A percentile compares a stretch with the other conserved stretches of the same genome.
These are phyloP conservation scores for Eucalyptus decipiens DNA, from an alignment of 345 rosid genomes.

Conservation along the genomic window DNA sequence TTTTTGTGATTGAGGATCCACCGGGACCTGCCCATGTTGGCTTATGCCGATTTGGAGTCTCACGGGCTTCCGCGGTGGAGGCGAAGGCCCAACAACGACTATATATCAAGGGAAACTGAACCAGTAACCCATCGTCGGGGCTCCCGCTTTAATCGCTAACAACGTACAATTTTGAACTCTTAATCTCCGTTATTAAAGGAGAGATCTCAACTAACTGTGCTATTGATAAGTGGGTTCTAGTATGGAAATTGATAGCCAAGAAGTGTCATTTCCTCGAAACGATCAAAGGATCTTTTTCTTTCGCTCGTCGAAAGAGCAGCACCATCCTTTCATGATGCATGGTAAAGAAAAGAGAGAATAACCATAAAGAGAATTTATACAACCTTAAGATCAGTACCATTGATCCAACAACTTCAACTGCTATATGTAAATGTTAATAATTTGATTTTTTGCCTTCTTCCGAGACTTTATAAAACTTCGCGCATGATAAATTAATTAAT, in stretches of 20 bases:
- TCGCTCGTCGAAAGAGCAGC: background rate
- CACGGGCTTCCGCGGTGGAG: rapidly evolving
- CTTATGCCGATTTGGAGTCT: too few species aligned
- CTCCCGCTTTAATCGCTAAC: too few species aligned
- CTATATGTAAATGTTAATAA: background rate
- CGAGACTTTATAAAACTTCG: background rate
- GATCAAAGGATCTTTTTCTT: background rate
- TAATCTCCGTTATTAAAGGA: rapidly evolving
- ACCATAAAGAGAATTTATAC: background rate
- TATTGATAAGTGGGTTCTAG: rapidly evolving
- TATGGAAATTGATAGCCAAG: background rate
- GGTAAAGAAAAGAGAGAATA: background rate
- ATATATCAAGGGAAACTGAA: rapidly evolving
- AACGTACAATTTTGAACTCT: too few species aligned
- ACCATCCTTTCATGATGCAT: background rate
- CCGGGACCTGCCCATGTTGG: rapidly evolving
- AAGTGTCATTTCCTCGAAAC: background rate
- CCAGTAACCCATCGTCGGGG: rapidly evolving
- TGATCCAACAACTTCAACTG: background rate
- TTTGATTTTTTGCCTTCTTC: background rate
- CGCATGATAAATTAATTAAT: background rate
- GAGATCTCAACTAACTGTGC: rapidly evolving
- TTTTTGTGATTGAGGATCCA: too few species aligned
- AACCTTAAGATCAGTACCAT: too few species aligned
- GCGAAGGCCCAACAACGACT: too few species aligned